Conservation (phyloP, 2,329 filamentous ascomycete genomes). For the Aspergillus viridinutans region DNA sequence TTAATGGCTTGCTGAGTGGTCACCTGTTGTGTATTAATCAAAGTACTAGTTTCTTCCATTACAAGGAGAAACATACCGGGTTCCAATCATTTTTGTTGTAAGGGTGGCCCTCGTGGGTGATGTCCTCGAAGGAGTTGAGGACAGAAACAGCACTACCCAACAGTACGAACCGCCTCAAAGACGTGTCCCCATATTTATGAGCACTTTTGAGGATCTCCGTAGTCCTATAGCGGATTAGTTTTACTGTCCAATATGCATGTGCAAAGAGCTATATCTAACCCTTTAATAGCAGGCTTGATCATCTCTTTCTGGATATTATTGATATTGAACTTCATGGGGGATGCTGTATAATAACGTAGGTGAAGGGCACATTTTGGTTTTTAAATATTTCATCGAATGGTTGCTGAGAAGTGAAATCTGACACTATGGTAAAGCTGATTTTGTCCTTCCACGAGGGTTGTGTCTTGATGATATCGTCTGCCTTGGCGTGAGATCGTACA, state of each 20-base stretch:
- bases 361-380: conserved; percentile 28
- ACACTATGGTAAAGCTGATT: conserved; percentile 46
- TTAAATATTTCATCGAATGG: conserved; percentile 33
- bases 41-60: not conserved
- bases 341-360: conserved; percentile 60
- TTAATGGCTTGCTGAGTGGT: conserved; percentile 13
- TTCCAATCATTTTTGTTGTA: conserved; percentile 24
- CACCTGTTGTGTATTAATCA: conserved; percentile 3
- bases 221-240: conserved; percentile 4
- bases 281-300: conserved; percentile 51
- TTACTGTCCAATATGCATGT: too few species aligned
- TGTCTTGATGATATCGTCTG: conserved; percentile 46
- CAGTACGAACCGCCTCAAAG: conserved; percentile 22
- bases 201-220: conserved; percentile 13
- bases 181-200: conserved; percentile 3
- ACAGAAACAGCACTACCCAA: conserved; percentile 36
- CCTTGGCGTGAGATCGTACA: conserved; percentile 9
- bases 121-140: conserved; percentile 22
- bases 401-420: conserved; percentile 25
- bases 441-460: conserved; percentile 40
- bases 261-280: conserved; percentile 34
- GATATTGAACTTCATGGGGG: conserved; percentile 53
- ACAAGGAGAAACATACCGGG: conserved; percentile 2
- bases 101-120: conserved; percentile 13
- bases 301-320: conserved; percentile 41